Base-by-base conservation (phyloP, 257 asterid genomes). In the Petunia axillaris region DNA sequence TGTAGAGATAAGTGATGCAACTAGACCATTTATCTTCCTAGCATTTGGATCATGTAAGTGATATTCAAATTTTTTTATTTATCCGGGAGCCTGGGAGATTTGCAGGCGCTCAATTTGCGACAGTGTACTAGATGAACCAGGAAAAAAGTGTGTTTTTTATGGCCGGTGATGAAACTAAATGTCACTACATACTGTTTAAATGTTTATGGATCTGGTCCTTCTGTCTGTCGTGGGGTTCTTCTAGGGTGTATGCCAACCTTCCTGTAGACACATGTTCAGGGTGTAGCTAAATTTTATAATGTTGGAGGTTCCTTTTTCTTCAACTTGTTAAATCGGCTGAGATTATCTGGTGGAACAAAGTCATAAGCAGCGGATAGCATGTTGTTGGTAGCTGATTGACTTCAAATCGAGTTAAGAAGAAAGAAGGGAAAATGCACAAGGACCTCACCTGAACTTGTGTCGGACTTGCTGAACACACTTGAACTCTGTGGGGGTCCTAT, bases 1-100 rank as follows among this genome's bases (percentile, higher is more conserved):
- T 71, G 43, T 48, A 71, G 60, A 71, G 60, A 25, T 71, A 48
- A 46, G 25, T 71, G 59, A 71, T 71, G 77, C 25, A 48, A 35
- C 60, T 10, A 44, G 39, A 48, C 60, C 77, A 48, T 48, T 14
- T 25, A 68, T 70, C 64, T 59, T 16, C 76, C 7, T 70, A 44
- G 41, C 41, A 46, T 44, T 68, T 14, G 44, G 77, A 25, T 48
- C 77, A 71, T 25, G 11, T 44, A 48, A 71, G 43, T 71, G 16
- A 46, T 44, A 71, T 48, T 71, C 43, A 6, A 70, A 71, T 9
- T 46, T 48, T 39, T 46, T 70, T 25, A 25, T 46, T 25, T 1
- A 13, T 48, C 77, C 25, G 59, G 57, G 43, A 54, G 43, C 5
- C 59, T 70, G 58, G 9, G 58, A n/a, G 8, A n/a, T 50, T 16